phyloP scores from a whole-genome alignment of 306 rosid species.

The Ammopiptanthus mongolicus region DNA sequence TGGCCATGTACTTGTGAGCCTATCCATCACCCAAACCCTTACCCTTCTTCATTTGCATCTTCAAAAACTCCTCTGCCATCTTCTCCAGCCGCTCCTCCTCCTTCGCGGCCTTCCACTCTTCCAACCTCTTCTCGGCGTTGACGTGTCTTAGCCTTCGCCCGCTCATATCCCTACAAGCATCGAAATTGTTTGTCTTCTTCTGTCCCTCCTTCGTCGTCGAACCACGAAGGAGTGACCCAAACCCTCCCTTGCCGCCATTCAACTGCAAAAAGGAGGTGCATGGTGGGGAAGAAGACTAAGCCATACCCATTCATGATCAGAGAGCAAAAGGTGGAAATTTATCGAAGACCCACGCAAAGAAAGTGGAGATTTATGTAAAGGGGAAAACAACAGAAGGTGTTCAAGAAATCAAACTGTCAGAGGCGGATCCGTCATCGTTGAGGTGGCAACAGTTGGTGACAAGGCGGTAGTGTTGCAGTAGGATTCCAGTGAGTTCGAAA shows the following conservation, averaged over 20 bases:
- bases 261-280: conserved; percentile 57
- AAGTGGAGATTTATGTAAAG: conserved; percentile 18
- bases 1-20: conserved; percentile 74
- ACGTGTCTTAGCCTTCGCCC: conserved; percentile 94
- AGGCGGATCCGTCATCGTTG: no score
- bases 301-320: conserved; percentile 35
- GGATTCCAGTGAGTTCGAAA: no score
- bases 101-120: conserved; percentile 86
- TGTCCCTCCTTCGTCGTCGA: conserved; percentile 94
- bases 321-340: conserved; percentile 6
- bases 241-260: conserved; percentile 93
- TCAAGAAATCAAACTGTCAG: neutral
- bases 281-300: conserved; percentile 52
- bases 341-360: conserved; percentile 13
- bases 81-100: conserved; percentile 71
- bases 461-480: no score
- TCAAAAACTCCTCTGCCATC: conserved; percentile 72
- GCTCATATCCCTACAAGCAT: conserved; percentile 98
- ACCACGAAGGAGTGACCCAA: conserved; percentile 86
- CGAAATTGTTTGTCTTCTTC: conserved; percentile 95
- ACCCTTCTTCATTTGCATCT: conserved; percentile 74
- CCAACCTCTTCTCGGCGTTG: conserved; percentile 87
- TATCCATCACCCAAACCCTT: conserved; percentile 68
- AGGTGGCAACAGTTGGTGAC: no score
- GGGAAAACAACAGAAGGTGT: conserved; percentile 6